These are phyloP conservation scores for Psilocybe subaeruginosa DNA, from an alignment of 768 basidiomycete species.

Conservation along the genomic window DNA sequence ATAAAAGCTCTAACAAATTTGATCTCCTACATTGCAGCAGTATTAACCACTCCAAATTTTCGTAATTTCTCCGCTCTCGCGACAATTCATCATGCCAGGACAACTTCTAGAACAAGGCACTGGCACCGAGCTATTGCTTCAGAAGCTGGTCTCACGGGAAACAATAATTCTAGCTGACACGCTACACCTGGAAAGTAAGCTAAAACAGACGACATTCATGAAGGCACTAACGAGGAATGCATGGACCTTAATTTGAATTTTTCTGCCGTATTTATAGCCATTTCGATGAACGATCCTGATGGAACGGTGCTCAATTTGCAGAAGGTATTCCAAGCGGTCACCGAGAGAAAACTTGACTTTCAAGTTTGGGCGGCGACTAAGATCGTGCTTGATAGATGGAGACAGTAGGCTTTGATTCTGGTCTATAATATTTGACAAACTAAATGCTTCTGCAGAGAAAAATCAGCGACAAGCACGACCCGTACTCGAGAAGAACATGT, in stretches of 20 bases:
- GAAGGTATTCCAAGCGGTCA: constrained; percentile 21
- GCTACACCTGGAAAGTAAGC: constrained; percentile 46
- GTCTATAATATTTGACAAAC: neutral
- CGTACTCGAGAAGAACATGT: constrained; percentile 6
- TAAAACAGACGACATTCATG: neutral
- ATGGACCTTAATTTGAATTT: constrained; percentile 3
- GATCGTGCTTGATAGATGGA: constrained; percentile 25
- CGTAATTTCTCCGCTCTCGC: neutral
- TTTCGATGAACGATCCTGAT: constrained; percentile 23
- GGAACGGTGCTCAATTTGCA: constrained; percentile 30
- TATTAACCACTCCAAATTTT: neutral
- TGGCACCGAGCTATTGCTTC: constrained; percentile 6
- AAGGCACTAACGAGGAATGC: neutral
- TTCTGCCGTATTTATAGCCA: constrained; percentile 18
- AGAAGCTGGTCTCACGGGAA: constrained; percentile 19
- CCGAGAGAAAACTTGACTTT: constrained; percentile 24
- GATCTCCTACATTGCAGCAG: no score
- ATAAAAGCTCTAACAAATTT: neutral
- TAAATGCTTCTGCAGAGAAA: constrained; percentile 6
- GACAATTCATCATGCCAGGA: constrained; percentile 1
- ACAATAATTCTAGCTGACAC: constrained; percentile 46
- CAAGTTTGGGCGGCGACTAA: constrained; percentile 35
- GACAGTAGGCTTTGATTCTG: constrained; percentile 6
- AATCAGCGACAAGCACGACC: neutral
- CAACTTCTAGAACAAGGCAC: constrained; percentile 2